Conservation (phyloP, 2,329 filamentous ascomycete species). For the Beauveria varroae region DNA sequence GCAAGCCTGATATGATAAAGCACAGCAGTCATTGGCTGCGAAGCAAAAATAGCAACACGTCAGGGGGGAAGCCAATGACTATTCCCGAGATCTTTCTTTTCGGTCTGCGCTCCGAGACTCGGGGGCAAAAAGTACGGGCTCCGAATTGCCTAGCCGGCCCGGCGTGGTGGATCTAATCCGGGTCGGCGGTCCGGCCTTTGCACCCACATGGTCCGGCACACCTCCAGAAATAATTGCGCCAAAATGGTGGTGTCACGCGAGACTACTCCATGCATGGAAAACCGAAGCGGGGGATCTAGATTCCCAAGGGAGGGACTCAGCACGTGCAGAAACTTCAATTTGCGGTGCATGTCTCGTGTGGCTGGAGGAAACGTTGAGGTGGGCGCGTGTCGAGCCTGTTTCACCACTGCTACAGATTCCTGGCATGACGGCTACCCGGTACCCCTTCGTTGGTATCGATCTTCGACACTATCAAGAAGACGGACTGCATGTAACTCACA, state of each 20-base stretch:
- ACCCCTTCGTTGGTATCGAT: not conserved
- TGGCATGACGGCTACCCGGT: not conserved
- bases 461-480: not conserved
- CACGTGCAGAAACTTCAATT: not conserved
- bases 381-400: not conserved
- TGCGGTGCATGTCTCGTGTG: not conserved
- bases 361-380: not conserved
- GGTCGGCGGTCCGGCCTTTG: not conserved
- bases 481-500: not conserved
- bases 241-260: not conserved
- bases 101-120: not conserved
- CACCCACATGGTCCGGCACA: not conserved
- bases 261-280: not conserved
- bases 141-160: not conserved
- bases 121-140: not conserved
- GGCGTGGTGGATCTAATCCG: not conserved
- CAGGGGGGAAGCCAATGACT: too few species aligned
- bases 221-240: not conserved
- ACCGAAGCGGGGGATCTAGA: not conserved
- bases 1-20: not conserved
- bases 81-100: not conserved
- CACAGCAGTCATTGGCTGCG: not conserved
- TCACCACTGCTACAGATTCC: constrained; percentile 2
- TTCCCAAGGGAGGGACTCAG: too few species aligned
- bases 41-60: not conserved